Base-by-base conservation (phyloP, 257 asterid species). In the Capsicum baccatum region DNA sequence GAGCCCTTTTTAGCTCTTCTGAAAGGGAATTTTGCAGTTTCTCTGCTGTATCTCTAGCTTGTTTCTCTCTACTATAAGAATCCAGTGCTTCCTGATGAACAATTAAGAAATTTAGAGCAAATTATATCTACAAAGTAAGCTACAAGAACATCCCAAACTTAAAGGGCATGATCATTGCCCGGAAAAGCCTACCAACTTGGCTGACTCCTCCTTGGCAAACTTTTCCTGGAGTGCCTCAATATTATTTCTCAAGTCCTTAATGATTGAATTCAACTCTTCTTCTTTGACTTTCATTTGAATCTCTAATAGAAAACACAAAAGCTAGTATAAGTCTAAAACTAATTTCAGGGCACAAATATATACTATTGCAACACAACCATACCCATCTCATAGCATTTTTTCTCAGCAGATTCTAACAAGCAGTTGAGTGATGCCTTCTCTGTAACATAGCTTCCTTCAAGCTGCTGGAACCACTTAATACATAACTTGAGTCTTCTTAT, bases 381-480 rank as follows among this genome's bases (percentile, higher is more conserved):
- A 94, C 98, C 97, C 85, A 86, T 83, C 54, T 92, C 97, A 57
- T 35, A 70, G 86, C 86, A 92, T 81, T 89, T 91, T 87, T 94
- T 95, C 88, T 95, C 97, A 0, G 95, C 93, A 37, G 79, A 83
- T 83, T 94, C 97, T 92, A 95, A 85, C 87, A 89, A 70, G 82
- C 83, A 86, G 57, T 90, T 92, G 19, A 91, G 71, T 42, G 89
- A 90, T 59, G 88, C 95, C 87, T 86, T 91, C 91, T 93, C 96
- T 39, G 86, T 68, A 6, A 84, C 89, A 80, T 89, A 88, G 81
- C 88, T 90, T 80, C 86, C 96, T 86, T 97, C 99, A 14, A 91
- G 92, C 83, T 91, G 98, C 67, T 92, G 97, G 86, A 94, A 94
- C 99, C 99, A 94, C 90, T 79, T 92, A 63, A 97, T 85, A 64